Conservation (phyloP, 805 yeast genomes). For the Komagataella pseudopastoris region DNA sequence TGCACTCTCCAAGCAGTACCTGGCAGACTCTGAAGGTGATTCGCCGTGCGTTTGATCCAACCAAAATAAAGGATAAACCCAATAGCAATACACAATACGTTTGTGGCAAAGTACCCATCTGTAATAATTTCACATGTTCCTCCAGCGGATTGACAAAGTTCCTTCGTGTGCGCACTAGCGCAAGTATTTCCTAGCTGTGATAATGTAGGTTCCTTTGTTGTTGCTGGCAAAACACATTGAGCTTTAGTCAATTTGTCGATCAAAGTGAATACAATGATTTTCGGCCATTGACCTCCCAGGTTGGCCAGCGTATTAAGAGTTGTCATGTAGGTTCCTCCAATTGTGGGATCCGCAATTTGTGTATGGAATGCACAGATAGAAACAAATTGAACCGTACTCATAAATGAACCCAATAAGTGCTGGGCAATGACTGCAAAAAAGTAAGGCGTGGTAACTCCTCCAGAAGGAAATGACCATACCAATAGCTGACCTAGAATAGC, state of each 20-base stretch:
- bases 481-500: slow-evolving; percentile 66
- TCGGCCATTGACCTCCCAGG: slow-evolving; percentile 97
- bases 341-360: slow-evolving; percentile 84
- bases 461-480: slow-evolving; percentile 57
- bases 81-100: slow-evolving; percentile 50
- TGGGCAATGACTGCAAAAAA: slow-evolving; percentile 66
- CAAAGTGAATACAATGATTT: slow-evolving; percentile 61
- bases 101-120: slow-evolving; percentile 83
- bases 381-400: slow-evolving; percentile 92
- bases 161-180: slow-evolving; percentile 21
- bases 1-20: slow-evolving; percentile 63
- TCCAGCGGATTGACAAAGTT: slow-evolving; percentile 33
- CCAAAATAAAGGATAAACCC: slow-evolving; percentile 54
- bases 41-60: slow-evolving; percentile 53
- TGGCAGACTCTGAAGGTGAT: slow-evolving; percentile 58
- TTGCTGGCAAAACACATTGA: slow-evolving; percentile 28
- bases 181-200: slow-evolving; percentile 8
- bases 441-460: slow-evolving; percentile 35
- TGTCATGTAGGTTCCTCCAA: slow-evolving; percentile 98
- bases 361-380: slow-evolving; percentile 93
- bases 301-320: slow-evolving; percentile 84
- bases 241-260: slow-evolving; percentile 71
- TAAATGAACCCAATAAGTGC: slow-evolving; percentile 77
- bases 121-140: slow-evolving; percentile 41
- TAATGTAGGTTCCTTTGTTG: slow-evolving; percentile 4